phyloP scores from a whole-genome alignment of 768 basidiomycete species.

The Hypholoma fasciculare region DNA sequence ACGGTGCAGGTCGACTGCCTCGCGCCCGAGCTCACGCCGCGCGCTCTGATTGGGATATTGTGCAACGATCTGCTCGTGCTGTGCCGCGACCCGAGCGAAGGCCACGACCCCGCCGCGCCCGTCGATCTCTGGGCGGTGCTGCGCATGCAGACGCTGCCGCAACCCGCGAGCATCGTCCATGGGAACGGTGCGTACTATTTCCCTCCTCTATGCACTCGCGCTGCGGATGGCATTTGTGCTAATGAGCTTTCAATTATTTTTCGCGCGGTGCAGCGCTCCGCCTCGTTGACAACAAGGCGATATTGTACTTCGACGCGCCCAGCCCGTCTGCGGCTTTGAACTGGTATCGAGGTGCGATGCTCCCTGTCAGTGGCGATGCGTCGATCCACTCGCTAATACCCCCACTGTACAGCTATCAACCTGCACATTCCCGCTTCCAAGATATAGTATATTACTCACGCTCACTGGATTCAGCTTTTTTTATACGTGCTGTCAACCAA shows the following conservation, averaged over 20 bases:
- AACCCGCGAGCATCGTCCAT: constrained; percentile 88
- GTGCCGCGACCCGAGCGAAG: constrained; percentile 83
- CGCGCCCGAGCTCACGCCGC: constrained; percentile 80
- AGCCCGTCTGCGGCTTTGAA: constrained; percentile 83
- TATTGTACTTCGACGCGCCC: constrained; percentile 85
- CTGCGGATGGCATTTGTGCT: not conserved
- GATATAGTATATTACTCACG: constrained; percentile 36
- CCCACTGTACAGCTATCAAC: constrained; percentile 66
- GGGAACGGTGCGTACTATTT: constrained; percentile 59
- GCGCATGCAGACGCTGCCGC: constrained; percentile 90
- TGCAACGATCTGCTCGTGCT: constrained; percentile 94
- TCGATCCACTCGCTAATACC: constrained; percentile 2
- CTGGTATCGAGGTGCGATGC: constrained; percentile 80
- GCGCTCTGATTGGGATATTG: constrained; percentile 76
- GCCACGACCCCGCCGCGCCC: constrained; percentile 65
- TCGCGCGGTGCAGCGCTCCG: constrained; percentile 57
- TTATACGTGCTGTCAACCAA: constrained; percentile 7
- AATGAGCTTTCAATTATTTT: constrained; percentile 5
- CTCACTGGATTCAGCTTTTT: not conserved
- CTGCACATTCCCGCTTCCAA: constrained; percentile 86
- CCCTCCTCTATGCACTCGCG: not conserved
- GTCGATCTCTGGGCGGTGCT: constrained; percentile 98
- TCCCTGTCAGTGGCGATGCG: not conserved
- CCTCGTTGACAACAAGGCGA: constrained; percentile 89
- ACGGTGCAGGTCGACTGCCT: constrained; percentile 91